These are phyloP conservation scores for Drechslera avenae DNA, from an alignment of 2,329 filamentous ascomycete genomes.

Conservation along the genomic window DNA sequence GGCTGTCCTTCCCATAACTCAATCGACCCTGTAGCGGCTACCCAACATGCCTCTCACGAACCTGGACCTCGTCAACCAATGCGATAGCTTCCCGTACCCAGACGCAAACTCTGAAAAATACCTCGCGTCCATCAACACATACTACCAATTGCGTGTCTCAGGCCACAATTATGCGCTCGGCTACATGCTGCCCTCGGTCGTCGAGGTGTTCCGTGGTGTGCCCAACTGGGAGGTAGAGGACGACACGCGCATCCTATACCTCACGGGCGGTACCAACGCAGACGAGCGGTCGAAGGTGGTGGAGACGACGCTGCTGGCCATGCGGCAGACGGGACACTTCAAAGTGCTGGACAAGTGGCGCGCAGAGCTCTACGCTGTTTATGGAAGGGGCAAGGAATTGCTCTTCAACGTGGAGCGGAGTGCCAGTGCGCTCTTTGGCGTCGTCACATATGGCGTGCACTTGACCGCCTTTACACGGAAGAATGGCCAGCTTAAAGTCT, in stretches of 20 bases:
- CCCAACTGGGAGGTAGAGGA: constrained; percentile 67
- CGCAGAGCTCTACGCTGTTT: constrained; percentile 51
- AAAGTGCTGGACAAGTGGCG: constrained; percentile 63
- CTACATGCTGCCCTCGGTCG: constrained; percentile 66
- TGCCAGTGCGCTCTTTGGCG: constrained; percentile 51
- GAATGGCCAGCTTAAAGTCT: constrained; percentile 68
- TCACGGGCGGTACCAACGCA: constrained; percentile 65
- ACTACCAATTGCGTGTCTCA: constrained; percentile 69
- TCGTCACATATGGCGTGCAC: constrained; percentile 53
- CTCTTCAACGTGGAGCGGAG: constrained; percentile 52
- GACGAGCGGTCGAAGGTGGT: constrained; percentile 65
- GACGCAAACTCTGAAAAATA: constrained; percentile 62
- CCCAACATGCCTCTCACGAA: constrained; percentile 51
- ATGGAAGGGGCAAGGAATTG: constrained; percentile 45
- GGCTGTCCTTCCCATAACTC: neutral
- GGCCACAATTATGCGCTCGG: constrained; percentile 67
- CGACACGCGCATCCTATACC: constrained; percentile 64
- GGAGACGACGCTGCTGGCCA: constrained; percentile 65
- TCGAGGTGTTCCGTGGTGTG: constrained; percentile 59
- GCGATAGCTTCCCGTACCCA: constrained; percentile 79
- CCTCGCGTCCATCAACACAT: constrained; percentile 58
- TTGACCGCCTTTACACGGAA: constrained; percentile 47
- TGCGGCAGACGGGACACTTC: constrained; percentile 74
- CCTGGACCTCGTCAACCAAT: constrained; percentile 62
- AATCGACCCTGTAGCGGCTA: neutral